Evolutionary conservation across 225 moss, liverwort and hornwort genomes (phyloP).

Genomic region (Thuidium tamariscinum): DNA sequence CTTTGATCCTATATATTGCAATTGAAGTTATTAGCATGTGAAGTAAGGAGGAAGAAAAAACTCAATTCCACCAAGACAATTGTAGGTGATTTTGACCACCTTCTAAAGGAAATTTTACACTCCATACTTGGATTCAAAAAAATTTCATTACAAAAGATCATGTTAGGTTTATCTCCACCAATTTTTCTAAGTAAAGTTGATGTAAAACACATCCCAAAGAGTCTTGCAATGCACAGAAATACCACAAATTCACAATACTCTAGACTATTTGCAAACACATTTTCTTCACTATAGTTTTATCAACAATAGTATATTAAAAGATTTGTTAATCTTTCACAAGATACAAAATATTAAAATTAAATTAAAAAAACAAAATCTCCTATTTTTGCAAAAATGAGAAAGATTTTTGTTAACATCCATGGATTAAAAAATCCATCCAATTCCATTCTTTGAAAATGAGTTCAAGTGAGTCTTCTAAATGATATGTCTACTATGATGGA

Average conservation of each 20-base stretch:
- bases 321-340: neutral
- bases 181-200: neutral
- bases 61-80: neutral
- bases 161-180: neutral
- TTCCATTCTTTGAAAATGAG: neutral
- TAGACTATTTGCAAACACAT: neutral
- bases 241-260: neutral
- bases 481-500: fast-evolving
- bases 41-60: neutral
- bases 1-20: neutral
- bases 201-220: too few relatives aligned
- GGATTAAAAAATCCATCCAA: too few relatives aligned
- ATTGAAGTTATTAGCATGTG: neutral
- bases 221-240: neutral
- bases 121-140: neutral
- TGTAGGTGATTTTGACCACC: neutral
- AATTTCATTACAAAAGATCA: fast-evolving
- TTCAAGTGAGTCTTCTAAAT: neutral
- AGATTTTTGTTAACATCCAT: neutral
- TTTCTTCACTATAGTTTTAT: fast-evolving
- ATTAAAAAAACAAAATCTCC: fast-evolving
- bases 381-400: neutral
- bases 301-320: neutral
- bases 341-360: neutral
- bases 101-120: fast-evolving